These are phyloP conservation scores for Penicillium nucicola DNA, from an alignment of 495 filamentous ascomycete species.

Conservation along the genomic window DNA sequence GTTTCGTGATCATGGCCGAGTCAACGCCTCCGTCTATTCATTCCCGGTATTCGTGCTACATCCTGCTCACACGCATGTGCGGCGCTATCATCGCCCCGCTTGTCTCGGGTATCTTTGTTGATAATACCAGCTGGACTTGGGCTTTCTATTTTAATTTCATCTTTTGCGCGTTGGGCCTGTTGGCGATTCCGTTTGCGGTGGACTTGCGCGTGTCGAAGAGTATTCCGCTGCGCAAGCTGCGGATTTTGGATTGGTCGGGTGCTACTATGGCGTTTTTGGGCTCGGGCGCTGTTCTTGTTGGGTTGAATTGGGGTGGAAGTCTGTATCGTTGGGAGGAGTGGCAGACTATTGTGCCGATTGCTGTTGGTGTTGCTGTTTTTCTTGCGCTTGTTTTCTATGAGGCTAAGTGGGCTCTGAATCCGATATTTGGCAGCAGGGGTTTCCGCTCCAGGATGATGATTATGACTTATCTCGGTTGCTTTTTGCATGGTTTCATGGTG, in stretches of 20 bases:
- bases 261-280: slow-evolving; percentile 30
- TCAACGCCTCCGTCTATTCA: slow-evolving; percentile 45
- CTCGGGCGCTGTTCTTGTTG: slow-evolving; percentile 27
- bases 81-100: slow-evolving; percentile 37
- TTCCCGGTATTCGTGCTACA: slow-evolving; percentile 38
- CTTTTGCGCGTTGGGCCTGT: slow-evolving; percentile 33
- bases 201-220: slow-evolving; percentile 26
- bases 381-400: slow-evolving; percentile 49
- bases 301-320: slow-evolving; percentile 36
- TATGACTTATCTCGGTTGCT: slow-evolving; percentile 46
- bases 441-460: slow-evolving; percentile 39
- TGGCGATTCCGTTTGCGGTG: slow-evolving; percentile 35
- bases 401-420: slow-evolving; percentile 36
- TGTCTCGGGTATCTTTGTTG: slow-evolving; percentile 36
- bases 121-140: slow-evolving; percentile 37
- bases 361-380: slow-evolving; percentile 46
- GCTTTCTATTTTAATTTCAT: slow-evolving; percentile 44
- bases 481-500: slow-evolving; percentile 52
- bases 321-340: slow-evolving; percentile 34
- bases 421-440: slow-evolving; percentile 51
- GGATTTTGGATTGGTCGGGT: slow-evolving; percentile 37
- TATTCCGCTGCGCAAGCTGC: slow-evolving; percentile 24
- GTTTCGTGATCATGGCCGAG: slow-evolving; percentile 65
- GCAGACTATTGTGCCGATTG: slow-evolving; percentile 49
- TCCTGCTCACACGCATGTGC: slow-evolving; percentile 31